phyloP scores from a whole-genome alignment of 768 basidiomycete species.

The Boletus vinaceobasis region DNA sequence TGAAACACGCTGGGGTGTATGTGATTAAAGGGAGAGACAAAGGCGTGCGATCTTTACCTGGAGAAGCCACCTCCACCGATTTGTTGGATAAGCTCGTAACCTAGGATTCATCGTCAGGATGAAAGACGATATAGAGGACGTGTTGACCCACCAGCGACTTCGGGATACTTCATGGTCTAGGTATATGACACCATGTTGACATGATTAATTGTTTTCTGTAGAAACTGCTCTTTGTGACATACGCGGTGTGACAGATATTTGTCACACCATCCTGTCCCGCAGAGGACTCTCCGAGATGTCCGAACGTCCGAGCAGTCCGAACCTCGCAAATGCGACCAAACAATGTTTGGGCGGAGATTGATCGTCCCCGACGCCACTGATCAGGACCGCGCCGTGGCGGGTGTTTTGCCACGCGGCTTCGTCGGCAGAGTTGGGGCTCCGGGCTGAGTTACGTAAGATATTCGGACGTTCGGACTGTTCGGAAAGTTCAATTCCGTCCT shows the following conservation, averaged over 20 bases:
- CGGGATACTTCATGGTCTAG: conserved; percentile 32
- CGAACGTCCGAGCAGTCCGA: no score
- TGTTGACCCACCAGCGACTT: conserved; percentile 25
- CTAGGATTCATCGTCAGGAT: conserved; percentile 32
- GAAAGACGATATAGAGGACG: background rate
- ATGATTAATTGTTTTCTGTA: background rate
- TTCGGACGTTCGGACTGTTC: no score
- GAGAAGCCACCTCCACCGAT: conserved; percentile 90
- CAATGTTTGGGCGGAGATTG: no score
- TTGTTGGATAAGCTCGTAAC: conserved; percentile 67
- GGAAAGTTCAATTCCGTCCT: no score
- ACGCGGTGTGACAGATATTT: conserved; percentile 20
- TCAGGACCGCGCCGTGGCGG: no score
- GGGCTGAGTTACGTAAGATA: no score
- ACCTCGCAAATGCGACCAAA: no score
- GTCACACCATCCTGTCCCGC: background rate
- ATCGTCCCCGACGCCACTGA: no score
- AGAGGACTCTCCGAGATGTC: no score
- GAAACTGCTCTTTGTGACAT: conserved; percentile 19
- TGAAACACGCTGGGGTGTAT: conserved; percentile 64
- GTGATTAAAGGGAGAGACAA: background rate
- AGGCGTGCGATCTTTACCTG: conserved; percentile 41
- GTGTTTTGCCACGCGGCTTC: no score
- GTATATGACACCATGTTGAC: conserved; percentile 4
- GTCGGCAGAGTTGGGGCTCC: no score